Evolutionary conservation across 352 stramenopile genomes (phyloP), one percentile per base, ranked within the genome.

Genomic region (Phytophthora hibernalis): DNA sequence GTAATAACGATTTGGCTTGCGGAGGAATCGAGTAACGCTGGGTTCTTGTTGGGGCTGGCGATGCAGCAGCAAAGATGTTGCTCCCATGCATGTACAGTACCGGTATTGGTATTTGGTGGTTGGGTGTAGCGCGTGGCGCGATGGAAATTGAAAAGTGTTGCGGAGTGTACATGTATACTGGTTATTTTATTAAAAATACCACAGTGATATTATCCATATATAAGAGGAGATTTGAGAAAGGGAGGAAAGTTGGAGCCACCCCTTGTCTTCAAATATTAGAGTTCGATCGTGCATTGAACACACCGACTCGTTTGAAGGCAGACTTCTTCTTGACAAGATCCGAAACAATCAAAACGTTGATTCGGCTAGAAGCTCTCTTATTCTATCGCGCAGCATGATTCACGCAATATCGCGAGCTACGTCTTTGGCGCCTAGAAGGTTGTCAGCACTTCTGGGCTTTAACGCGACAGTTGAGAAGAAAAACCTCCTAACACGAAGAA

Each of bases 271-370:
- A 21, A 26, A 16, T 16, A 20, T 54, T 58, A 45, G 57, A 52
- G 31, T 61, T 9, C 31, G 51, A 4, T 68, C 51, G 0, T 62
- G 60, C 16, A 52, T 68, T 28, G 24, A 9, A 3, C 52, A 62
- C 45, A 11, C 40, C 6, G 9, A 62, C 4, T 68, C 51, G 9
- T 5, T 22, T 47, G 50, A 57, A 31, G 50, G 50, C 11, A 48
- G 15, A 18, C 20, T 16, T 33, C 20, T 57, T 16, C 18, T 57
- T 21, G 21, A 45, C 5, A 57, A 33, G 11, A 21, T 48, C 4
- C 20, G 11, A n/a, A 13, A 24, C 20, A 26, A 30, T 8, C 42
- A 30, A 11, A 30, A 49, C 8, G 18, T 16, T 20, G 40, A n/a
- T n/a, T 49, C 20, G 15, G 9, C 21, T 28, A 16, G n/a, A 2